Evolutionary conservation across 768 basidiomycete species (phyloP).

Genomic region (Terana coerulea): DNA sequence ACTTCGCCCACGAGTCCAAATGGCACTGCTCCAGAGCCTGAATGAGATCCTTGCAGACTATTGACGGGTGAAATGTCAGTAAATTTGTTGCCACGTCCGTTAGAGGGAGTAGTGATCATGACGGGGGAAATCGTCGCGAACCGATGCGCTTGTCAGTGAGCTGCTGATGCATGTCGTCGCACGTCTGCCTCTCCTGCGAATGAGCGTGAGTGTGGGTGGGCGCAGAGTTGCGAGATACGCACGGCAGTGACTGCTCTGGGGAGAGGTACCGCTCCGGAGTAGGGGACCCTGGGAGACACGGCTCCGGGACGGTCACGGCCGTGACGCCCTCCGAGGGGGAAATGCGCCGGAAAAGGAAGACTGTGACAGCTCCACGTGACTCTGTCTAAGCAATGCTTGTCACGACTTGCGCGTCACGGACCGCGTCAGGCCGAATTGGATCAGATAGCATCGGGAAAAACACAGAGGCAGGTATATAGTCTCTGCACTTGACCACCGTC

Average conservation of each 20-base stretch:
- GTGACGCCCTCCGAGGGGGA: neutral
- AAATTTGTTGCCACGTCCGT: constrained; percentile 6
- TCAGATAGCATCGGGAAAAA: constrained; percentile 15
- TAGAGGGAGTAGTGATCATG: constrained; percentile 3
- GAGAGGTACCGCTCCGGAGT: constrained; percentile 7
- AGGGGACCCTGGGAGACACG: constrained; percentile 2
- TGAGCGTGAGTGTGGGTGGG: neutral
- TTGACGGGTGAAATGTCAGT: constrained; percentile 13
- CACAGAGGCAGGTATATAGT: constrained; percentile 20
- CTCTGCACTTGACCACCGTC: neutral
- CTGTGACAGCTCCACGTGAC: constrained; percentile 1
- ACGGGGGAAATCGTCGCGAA: constrained; percentile 11
- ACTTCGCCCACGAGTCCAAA: constrained; percentile 53
- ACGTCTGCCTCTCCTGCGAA: neutral
- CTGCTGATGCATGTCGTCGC: constrained; percentile 26
- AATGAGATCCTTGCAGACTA: constrained; percentile 76
- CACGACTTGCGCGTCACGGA: constrained; percentile 5
- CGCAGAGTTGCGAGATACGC: neutral
- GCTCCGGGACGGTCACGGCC: no score
- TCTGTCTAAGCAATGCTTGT: neutral
- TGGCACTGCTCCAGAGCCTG: constrained; percentile 75
- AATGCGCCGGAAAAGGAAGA: neutral
- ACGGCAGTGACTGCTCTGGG: neutral
- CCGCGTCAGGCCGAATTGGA: constrained; percentile 4
- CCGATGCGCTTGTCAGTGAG: constrained; percentile 22